Evolutionary conservation across 495 filamentous ascomycete genomes (phyloP), one percentile per base, ranked within the genome.

Genomic region (Lepraria neglecta): DNA sequence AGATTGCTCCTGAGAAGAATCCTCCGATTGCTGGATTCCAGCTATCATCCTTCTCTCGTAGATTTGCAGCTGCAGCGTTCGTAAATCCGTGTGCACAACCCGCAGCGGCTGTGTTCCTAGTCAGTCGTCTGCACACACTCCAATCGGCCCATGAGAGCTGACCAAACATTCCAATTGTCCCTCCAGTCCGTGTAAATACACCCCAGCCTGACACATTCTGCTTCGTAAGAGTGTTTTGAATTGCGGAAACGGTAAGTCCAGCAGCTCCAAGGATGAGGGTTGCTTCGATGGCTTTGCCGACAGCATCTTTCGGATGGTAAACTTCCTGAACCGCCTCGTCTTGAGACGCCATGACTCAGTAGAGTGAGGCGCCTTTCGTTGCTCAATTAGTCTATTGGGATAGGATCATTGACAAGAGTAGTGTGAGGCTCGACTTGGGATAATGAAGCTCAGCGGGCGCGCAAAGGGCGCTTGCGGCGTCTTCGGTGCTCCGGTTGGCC

Each of bases 201-300:
- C 88, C 86, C 76, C 81, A 82, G 24, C 82, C 80, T 50, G 89
- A 87, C 56, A 94, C 78, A 71, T 95, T 95, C 66, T 81, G 80
- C 74, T 83, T 90, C 19, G 83, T 78, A 58, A 97, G 81, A 35
- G 91, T 87, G 74, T 95, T 96, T 76, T 91, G 90, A 55, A 92
- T 78, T 33, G 89, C 88, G 6, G 92, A 85, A 56, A 85, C 68
- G 69, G 89, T 77, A 46, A 87, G 72, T 65, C 94, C 95, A 47
- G 81, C 80, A 48, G 76, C 74, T 70, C 86, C 88, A 56, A 82
- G 83, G 61, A 90, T 70, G 62, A 83, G 62, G 43, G 82, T 85
- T 56, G 84, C 81, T 67, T 82, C 83, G 69, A 89, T 71, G 31
- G 86, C 79, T 44, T 78, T 77, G 56, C 75, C 72, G 63, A 97